These are phyloP conservation scores for Paecilomyces dactylethromorphus DNA, from an alignment of 2,329 filamentous ascomycete species.

Conservation along the genomic window DNA sequence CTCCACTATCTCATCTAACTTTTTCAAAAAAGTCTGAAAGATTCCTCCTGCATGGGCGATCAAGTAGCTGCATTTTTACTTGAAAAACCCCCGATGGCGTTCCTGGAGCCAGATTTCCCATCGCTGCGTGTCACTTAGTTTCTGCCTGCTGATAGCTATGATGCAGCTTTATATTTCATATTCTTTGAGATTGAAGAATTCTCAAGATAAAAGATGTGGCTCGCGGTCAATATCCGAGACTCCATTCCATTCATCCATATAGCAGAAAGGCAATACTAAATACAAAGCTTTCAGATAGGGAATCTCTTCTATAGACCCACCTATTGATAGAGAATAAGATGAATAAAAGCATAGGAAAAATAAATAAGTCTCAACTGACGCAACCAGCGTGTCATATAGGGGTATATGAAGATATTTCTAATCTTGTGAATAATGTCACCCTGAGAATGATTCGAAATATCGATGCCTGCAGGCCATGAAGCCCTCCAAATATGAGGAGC, in stretches of 20 bases:
- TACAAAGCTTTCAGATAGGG: not conserved
- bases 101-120: too few relatives aligned
- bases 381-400: not conserved
- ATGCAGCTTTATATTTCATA: too few relatives aligned
- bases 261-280: not conserved
- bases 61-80: too few relatives aligned
- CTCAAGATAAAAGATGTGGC: too few relatives aligned
- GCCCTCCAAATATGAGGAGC: not conserved
- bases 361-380: not conserved
- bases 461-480: not conserved
- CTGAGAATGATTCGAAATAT: not conserved
- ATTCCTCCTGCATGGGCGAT: too few relatives aligned
- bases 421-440: not conserved
- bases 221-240: too few relatives aligned
- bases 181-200: too few relatives aligned
- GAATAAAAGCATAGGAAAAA: not conserved
- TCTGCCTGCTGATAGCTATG: too few relatives aligned
- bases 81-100: too few relatives aligned
- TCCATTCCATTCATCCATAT: not conserved
- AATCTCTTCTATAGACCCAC: not conserved
- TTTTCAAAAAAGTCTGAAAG: too few relatives aligned
- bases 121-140: too few relatives aligned
- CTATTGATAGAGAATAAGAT: not conserved
- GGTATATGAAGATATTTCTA: not conserved
- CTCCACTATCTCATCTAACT: too few relatives aligned